Evolutionary conservation across 1,139 yeast genomes (phyloP).

Genomic region (Pichia sorboxylosa): DNA sequence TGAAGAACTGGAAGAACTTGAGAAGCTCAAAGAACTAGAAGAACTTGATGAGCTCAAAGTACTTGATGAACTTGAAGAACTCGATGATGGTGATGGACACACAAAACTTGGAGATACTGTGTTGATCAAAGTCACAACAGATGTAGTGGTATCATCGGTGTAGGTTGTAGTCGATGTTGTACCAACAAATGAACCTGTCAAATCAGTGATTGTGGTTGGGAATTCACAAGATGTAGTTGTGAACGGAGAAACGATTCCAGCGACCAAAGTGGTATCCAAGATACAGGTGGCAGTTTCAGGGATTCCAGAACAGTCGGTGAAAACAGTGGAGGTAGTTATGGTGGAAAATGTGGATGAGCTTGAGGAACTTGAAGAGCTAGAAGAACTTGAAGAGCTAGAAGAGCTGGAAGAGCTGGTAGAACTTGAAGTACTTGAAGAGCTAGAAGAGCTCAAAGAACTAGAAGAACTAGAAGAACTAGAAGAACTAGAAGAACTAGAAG

Average conservation of each 20-base stretch:
- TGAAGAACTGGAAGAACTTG: too few species aligned
- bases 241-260: slow-evolving; percentile 3
- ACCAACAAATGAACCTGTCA: slow-evolving; percentile 8
- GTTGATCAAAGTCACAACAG: slow-evolving; percentile 6
- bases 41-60: too few species aligned
- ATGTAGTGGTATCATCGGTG: not conserved
- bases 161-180: slow-evolving; percentile 2
- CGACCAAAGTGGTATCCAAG: slow-evolving; percentile 1
- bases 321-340: not conserved
- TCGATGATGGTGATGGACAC: slow-evolving; percentile 3
- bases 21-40: too few species aligned
- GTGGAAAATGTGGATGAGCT: slow-evolving; percentile 5
- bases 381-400: slow-evolving; percentile 4
- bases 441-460: slow-evolving; percentile 7
- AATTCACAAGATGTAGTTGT: slow-evolving; percentile 7
- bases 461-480: slow-evolving; percentile 5
- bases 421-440: slow-evolving; percentile 2
- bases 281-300: slow-evolving; percentile 4
- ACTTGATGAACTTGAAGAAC: not conserved
- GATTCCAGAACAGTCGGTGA: slow-evolving; percentile 6
- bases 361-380: slow-evolving; percentile 5
- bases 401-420: slow-evolving; percentile 1
- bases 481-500: slow-evolving; percentile 4
- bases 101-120: slow-evolving; percentile 6
- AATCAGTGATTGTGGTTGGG: not conserved